phyloP scores from a whole-genome alignment of 768 basidiomycete species.

The Termitomyces eurrhizus region DNA sequence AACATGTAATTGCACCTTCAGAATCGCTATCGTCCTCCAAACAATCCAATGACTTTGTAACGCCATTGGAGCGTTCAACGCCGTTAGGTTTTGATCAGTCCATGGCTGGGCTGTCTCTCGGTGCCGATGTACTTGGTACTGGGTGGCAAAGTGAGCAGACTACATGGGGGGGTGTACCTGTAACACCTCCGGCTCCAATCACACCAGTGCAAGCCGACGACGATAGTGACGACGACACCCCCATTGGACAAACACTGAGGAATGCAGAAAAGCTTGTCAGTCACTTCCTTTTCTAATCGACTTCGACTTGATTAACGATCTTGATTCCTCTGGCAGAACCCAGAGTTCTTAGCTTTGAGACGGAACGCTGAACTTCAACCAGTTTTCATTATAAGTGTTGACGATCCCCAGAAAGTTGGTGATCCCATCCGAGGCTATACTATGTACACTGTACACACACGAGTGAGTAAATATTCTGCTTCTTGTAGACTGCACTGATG shows the following conservation, averaged over 20 bases:
- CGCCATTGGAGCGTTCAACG: slow-evolving; percentile 31
- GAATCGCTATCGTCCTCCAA: slow-evolving; percentile 26
- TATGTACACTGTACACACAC: slow-evolving; percentile 94
- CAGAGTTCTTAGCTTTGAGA: slow-evolving; percentile 12
- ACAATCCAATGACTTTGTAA: slow-evolving; percentile 24
- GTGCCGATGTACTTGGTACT: slow-evolving; percentile 29
- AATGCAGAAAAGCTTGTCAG: slow-evolving; percentile 27
- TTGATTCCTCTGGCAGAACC: slow-evolving; percentile 4
- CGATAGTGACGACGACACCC: slow-evolving; percentile 67
- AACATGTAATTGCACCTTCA: slow-evolving; percentile 19
- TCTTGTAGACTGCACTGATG: neutral
- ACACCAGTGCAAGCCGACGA: slow-evolving; percentile 34
- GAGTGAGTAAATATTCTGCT: slow-evolving; percentile 41
- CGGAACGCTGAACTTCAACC: slow-evolving; percentile 52
- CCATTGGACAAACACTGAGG: slow-evolving; percentile 49
- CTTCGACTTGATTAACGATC: neutral
- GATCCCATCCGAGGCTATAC: slow-evolving; percentile 92
- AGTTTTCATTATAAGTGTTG: slow-evolving; percentile 84
- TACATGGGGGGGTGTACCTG: slow-evolving; percentile 28
- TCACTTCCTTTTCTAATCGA: neutral
- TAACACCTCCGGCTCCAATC: neutral
- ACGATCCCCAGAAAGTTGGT: slow-evolving; percentile 97
- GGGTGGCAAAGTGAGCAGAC: slow-evolving; percentile 53
- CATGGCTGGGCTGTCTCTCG: slow-evolving; percentile 34
- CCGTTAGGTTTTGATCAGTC: slow-evolving; percentile 27